These are phyloP conservation scores for Trametes hirsuta DNA, from an alignment of 1,284 basidiomycete species.

Conservation along the genomic window DNA sequence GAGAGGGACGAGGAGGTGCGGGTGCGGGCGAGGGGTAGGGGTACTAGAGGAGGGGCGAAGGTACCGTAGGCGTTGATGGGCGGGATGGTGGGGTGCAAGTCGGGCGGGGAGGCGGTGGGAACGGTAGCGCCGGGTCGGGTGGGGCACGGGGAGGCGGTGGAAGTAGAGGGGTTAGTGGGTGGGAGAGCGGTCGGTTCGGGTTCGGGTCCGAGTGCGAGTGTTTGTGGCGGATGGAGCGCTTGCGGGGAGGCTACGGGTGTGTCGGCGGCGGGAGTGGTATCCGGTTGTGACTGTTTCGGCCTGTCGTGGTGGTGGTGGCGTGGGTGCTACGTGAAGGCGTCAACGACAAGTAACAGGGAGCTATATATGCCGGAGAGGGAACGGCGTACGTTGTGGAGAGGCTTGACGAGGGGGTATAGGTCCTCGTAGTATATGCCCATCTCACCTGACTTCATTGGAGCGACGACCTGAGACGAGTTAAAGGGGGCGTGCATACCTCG, in stretches of 20 bases:
- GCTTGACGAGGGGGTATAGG: slow-evolving; percentile 52
- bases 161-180: too few species aligned
- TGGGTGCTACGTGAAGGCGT: neutral
- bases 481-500: slow-evolving; percentile 41
- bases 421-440: slow-evolving; percentile 63
- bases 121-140: too few species aligned
- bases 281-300: neutral
- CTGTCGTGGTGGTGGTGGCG: slow-evolving; percentile 19
- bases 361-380: neutral
- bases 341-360: neutral
- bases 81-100: slow-evolving; percentile 40
- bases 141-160: too few species aligned
- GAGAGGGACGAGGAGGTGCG: neutral
- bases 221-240: slow-evolving; percentile 3
- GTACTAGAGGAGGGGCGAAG: slow-evolving; percentile 35
- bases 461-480: neutral
- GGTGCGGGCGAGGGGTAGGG: slow-evolving; percentile 3
- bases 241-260: neutral
- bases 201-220: too few species aligned
- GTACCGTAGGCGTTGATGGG: slow-evolving; percentile 55
- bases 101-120: neutral
- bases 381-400: slow-evolving; percentile 39
- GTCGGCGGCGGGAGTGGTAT: neutral
- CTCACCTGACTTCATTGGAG: slow-evolving; percentile 40
- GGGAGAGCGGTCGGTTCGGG: too few species aligned